Evolutionary conservation across 495 filamentous ascomycete species (phyloP).

Genomic region (Neohortaea acidophila): DNA sequence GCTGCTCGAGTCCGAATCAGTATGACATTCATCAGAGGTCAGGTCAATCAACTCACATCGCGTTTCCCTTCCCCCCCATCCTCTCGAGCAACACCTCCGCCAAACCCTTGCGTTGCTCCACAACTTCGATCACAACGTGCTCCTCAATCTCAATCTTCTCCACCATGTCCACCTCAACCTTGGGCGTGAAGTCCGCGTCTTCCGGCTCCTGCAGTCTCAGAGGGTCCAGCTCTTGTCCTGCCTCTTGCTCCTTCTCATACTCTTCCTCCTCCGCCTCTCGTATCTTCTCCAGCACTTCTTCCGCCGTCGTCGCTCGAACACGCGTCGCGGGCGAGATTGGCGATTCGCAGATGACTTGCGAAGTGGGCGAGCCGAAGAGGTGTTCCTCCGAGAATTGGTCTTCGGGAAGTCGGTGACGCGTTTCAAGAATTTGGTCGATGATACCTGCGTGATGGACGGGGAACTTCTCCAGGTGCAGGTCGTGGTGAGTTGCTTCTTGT

Average conservation of each 20-base stretch:
- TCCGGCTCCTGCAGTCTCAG: constrained; percentile 9
- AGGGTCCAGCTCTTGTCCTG: constrained; percentile 5
- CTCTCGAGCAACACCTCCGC: background rate
- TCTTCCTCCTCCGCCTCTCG: constrained; percentile 4
- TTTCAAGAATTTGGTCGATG: constrained; percentile 8
- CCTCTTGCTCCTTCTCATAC: constrained; percentile 1
- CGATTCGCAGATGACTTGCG: background rate
- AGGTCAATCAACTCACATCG: constrained; percentile 1
- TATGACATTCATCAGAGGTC: background rate
- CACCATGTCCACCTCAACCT: background rate
- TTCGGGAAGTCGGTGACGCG: constrained; percentile 1
- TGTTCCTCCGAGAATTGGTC: constrained; percentile 5
- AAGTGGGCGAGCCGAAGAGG: background rate
- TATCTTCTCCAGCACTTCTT: constrained; percentile 7
- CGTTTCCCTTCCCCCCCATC: constrained; percentile 1
- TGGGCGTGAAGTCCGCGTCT: constrained; percentile 6
- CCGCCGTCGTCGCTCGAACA: constrained; percentile 13
- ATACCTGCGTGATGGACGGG: constrained; percentile 13
- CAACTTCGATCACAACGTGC: background rate
- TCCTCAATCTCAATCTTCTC: background rate
- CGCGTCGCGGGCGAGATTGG: background rate
- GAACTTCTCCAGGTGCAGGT: constrained; percentile 15
- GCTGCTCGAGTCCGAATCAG: background rate
- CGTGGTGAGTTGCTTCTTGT: constrained; percentile 12
- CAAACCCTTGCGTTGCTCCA: background rate